Percentiles rank a stretch among this genome's conserved stretches.
Evolutionary conservation across 2,329 filamentous ascomycete genomes (phyloP).

Genomic region (Sphaerulina vaccinii): DNA sequence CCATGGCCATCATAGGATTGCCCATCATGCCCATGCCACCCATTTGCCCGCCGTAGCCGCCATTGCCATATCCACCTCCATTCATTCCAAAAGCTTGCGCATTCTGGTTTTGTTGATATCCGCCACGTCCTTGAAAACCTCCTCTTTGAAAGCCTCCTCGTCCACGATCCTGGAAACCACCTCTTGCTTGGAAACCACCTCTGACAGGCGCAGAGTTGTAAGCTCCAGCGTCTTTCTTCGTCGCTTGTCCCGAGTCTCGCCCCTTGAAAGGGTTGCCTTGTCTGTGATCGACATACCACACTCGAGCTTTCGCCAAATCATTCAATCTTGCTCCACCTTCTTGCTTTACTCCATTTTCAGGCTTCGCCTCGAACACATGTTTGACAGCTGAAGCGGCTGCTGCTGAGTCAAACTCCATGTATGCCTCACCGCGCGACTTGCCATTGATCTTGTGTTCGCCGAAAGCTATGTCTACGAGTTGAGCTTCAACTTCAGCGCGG

Average conservation of each 20-base stretch:
- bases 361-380: constrained; percentile 65
- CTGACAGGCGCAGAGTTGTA: constrained; percentile 30
- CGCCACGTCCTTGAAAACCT: no score
- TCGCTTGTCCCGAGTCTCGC: constrained; percentile 46
- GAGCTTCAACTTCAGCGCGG: constrained; percentile 74
- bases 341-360: constrained; percentile 22
- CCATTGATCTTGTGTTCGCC: constrained; percentile 99
- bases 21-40: constrained; percentile 27
- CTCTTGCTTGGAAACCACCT: constrained; percentile 41
- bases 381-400: constrained; percentile 86
- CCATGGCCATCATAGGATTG: constrained; percentile 21
- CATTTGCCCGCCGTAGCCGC: constrained; percentile 15
- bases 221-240: constrained; percentile 39
- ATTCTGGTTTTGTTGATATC: constrained; percentile 29
- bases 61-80: neutral
- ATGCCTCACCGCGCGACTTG: constrained; percentile 92
- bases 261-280: constrained; percentile 40
- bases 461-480: constrained; percentile 90
- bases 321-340: constrained; percentile 4
- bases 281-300: constrained; percentile 15
- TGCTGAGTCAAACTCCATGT: constrained; percentile 77
- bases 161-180: constrained; percentile 47
- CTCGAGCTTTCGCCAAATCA: constrained; percentile 54
- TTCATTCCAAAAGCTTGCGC: constrained; percentile 27
- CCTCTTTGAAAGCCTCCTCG: constrained; percentile 31